Evolutionary conservation across 2,329 filamentous ascomycete genomes (phyloP), one percentile per base, ranked within the genome.

Genomic region (Colletotrichum camelliae): DNA sequence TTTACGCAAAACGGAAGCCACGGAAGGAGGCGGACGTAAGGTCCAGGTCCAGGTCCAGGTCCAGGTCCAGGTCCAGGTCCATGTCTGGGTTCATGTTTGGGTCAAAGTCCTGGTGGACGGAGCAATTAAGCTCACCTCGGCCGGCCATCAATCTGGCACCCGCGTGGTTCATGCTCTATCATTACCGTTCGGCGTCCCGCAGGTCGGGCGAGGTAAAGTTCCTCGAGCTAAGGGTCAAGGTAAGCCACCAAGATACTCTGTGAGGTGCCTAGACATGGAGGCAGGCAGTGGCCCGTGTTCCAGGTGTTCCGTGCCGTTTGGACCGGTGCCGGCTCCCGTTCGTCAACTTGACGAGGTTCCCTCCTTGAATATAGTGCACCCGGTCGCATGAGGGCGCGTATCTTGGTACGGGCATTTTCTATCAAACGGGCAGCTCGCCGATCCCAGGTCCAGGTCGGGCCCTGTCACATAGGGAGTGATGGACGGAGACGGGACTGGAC

Each of bases 1-100:
- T 35, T 7, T 71, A 67, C 29, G 39, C 65, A 52, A 69, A 73
- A 73, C 70, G 70, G 66, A 70, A 73, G 65, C 37, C 9, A 55
- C 71, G 65, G 71, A 73, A 64, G 57, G 12, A 24, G 33, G 57
- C 37, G 31, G 52, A 69, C 39, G 39, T 43, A 43, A 2, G 39
- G 39, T 43, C 39, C 18, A n/a, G 24, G 24, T 24, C 24, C 39
- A 43, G 39, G 39, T 43, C 39, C 39, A 43, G n/a, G n/a, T n/a
- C n/a, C n/a, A 2, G 39, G 39, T 43, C 39, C 18, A n/a, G 24
- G 24, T 24, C 24, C 39, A 43, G 39, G 39, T 43, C 39, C 39
- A 43, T 43, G 39, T 43, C 39, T 43, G 39, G 39, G 39, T 43
- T n/a, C 39, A 18, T 43, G 39, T 43, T 43, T n/a, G 39, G 39